Conservation (phyloP, 2,329 filamentous ascomycete genomes). For the Xylaria sp. region DNA sequence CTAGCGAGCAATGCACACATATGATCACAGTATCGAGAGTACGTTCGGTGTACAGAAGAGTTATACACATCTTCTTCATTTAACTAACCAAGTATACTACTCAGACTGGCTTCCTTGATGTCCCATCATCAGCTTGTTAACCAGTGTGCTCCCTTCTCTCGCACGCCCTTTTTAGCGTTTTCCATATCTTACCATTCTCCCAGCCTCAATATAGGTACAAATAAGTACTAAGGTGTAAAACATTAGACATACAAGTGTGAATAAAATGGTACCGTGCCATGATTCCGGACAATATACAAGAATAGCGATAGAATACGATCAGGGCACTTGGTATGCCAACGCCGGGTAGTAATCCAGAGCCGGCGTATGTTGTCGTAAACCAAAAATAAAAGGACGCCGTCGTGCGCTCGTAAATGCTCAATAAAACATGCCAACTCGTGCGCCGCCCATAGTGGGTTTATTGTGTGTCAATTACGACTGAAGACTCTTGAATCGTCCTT, state of each 20-base stretch:
- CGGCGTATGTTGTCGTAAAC: constrained; percentile 10
- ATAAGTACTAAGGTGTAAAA: constrained; percentile 28
- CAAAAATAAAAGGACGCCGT: constrained; percentile 20
- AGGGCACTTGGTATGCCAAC: constrained; percentile 17
- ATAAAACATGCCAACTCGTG: constrained; percentile 19
- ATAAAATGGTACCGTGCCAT: constrained; percentile 19
- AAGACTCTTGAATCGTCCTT: constrained; percentile 47
- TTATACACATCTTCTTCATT: constrained; percentile 9
- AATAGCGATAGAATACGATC: constrained; percentile 9
- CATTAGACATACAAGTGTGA: constrained; percentile 25
- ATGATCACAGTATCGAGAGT: too few relatives aligned
- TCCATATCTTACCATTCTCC: constrained; percentile 3
- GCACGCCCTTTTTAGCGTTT: not conserved
- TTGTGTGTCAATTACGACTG: constrained; percentile 23
- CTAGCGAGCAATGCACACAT: not conserved
- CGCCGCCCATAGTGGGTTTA: constrained; percentile 15
- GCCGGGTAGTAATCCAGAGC: constrained; percentile 18
- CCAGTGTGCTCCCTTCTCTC: not conserved
- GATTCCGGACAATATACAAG: constrained; percentile 26
- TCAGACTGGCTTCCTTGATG: not conserved
- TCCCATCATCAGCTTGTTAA: not conserved
- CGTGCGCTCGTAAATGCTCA: constrained; percentile 29
- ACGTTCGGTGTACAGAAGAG: too few relatives aligned
- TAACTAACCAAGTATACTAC: constrained; percentile 5
- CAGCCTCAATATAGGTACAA: constrained; percentile 27